Conservation (phyloP, 495 filamentous ascomycete genomes). For the Penicillium fimorum region DNA sequence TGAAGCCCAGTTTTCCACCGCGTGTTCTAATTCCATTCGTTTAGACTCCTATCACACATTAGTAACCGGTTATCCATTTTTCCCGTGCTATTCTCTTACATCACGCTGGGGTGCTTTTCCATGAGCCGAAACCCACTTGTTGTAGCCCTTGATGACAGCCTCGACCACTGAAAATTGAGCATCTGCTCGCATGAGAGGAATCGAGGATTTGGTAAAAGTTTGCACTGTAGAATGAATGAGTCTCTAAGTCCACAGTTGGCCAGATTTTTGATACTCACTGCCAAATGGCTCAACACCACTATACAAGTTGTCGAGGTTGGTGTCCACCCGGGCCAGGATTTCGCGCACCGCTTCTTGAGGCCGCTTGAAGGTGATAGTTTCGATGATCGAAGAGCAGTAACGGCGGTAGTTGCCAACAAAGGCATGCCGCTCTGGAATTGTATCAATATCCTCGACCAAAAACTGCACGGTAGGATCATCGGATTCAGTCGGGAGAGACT, state of each 20-base stretch:
- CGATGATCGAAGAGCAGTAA: constrained; percentile 82
- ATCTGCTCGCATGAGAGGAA: constrained; percentile 75
- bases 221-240: constrained; percentile 51
- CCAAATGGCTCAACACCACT: constrained; percentile 65
- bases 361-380: constrained; percentile 73
- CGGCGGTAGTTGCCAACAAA: constrained; percentile 97
- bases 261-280: constrained; percentile 45
- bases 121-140: constrained; percentile 67
- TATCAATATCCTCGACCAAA: constrained; percentile 90
- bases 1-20: constrained; percentile 79
- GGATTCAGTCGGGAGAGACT: constrained; percentile 74
- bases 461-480: constrained; percentile 77
- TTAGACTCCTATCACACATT: constrained; percentile 48
- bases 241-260: not conserved
- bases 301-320: constrained; percentile 71
- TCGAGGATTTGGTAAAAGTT: constrained; percentile 77
- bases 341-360: constrained; percentile 83
- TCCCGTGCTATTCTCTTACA: constrained; percentile 28
- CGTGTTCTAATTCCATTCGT: constrained; percentile 58
- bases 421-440: constrained; percentile 87
- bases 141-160: constrained; percentile 85
- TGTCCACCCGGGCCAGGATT: constrained; percentile 75
- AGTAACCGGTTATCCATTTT: constrained; percentile 5
- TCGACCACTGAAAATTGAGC: constrained; percentile 88
- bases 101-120: constrained; percentile 56